Conservation (phyloP, 2,329 filamentous ascomycete species). For the Simplicillium sp. region DNA sequence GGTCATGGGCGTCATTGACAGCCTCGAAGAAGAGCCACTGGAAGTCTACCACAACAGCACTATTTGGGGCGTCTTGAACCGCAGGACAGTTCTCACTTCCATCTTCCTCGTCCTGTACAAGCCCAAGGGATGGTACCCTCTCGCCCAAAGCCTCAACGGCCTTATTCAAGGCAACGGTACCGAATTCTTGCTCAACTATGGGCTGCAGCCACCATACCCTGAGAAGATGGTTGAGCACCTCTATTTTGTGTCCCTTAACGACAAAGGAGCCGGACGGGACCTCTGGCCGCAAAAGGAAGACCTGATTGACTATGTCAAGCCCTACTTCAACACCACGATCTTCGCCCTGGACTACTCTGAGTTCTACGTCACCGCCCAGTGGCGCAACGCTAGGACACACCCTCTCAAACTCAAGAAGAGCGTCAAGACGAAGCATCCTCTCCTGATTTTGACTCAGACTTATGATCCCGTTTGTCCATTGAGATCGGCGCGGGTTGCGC, state of each 20-base stretch:
- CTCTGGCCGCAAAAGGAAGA: conserved; percentile 21
- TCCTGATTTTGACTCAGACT: conserved; percentile 20
- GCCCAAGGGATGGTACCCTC: conserved; percentile 23
- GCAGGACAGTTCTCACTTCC: conserved; percentile 21
- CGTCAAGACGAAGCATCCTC: conserved; percentile 23
- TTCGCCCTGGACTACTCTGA: conserved; percentile 19
- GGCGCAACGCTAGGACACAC: conserved; percentile 18
- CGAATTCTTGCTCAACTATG: conserved; percentile 24
- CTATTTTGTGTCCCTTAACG: conserved; percentile 16
- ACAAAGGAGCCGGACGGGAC: conserved; percentile 12
- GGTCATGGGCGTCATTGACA: conserved; percentile 20
- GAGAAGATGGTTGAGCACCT: conserved; percentile 12
- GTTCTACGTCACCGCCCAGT: conserved; percentile 18
- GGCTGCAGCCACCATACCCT: conserved; percentile 8
- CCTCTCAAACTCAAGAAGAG: conserved; percentile 11
- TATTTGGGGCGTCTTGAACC: conserved; percentile 26
- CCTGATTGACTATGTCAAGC: conserved; percentile 21
- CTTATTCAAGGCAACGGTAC: conserved; percentile 29
- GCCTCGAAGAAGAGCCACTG: conserved; percentile 27
- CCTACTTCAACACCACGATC: conserved; percentile 18
- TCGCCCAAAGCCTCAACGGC: conserved; percentile 23
- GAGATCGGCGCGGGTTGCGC: conserved; percentile 24
- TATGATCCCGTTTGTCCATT: conserved; percentile 42
- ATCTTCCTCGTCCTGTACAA: conserved; percentile 30
- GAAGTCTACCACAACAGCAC: conserved; percentile 24